Evolutionary conservation across 169 alveolate genomes (phyloP), one percentile per base, ranked within the genome.

Genomic region (Cryptosporidium ryanae): DNA sequence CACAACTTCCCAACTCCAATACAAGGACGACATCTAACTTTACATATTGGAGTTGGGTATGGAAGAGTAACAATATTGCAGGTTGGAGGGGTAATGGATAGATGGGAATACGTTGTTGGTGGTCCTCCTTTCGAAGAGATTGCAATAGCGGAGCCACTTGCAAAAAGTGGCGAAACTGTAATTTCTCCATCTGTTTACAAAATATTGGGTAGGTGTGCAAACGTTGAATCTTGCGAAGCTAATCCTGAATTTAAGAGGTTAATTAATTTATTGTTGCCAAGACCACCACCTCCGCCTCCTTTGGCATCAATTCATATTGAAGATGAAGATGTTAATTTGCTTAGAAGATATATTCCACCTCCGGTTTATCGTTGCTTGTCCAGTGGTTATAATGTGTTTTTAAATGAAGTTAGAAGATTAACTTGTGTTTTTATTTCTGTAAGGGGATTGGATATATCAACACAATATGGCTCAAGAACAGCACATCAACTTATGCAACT

Each of bases 81-180:
- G 64, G 92, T 94, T 4, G 96, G 96, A n/a, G 95, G 94, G 8
- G 66, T 91, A 71, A 25, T 91, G 94, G 91, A 94, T 65, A 68
- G 93, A 54, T 90, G 91, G 94, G 94, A 92, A 82, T 90, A 84
- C 63, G 90, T 91, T 65, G 65, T 94, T 6, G 90, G 95, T 10
- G 96, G 96, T 0, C 92, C 90, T 18, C 95, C 96, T 18, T 50
- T 94, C 25, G 95, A 91, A 55, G 96, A 94, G 49, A 90, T 93
- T 43, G 93, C 94, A 5, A 57, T 90, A 2, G 94, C 93, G 3
- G 96, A 92, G 23, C 91, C 95, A 0, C 59, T 93, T 54, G 95
- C 96, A 2, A 82, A 91, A 61, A 90, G 90, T 64, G 96, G 95
- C 0, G 93, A 94, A 70, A 94, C 95, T 4, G 96, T 94, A 8